Percentiles rank a stretch among this genome's conserved stretches.
Evolutionary conservation across 345 rosid species (phyloP).

Genomic region (Aethionema arabicum): DNA sequence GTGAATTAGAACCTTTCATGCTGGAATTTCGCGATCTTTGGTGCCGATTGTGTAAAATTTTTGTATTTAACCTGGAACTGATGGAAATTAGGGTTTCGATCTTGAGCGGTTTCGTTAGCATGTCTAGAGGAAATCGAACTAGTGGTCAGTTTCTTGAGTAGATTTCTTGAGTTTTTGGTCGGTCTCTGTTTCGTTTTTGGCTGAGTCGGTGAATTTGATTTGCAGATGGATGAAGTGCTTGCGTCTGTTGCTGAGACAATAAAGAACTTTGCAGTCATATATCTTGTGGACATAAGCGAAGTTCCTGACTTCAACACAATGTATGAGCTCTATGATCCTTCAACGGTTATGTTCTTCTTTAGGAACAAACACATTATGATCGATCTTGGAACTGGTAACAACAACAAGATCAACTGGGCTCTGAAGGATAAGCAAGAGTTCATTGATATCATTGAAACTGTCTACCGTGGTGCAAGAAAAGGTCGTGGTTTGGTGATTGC

Average conservation of each 20-base stretch:
- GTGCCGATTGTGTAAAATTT: background rate
- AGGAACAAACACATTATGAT: constrained; percentile 99
- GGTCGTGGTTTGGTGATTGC: constrained; percentile 98
- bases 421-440: constrained; percentile 98
- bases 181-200: background rate
- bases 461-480: constrained; percentile 86
- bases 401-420: constrained; percentile 98
- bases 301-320: constrained; percentile 95
- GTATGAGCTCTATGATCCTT: constrained; percentile 93
- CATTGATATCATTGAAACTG: constrained; percentile 82
- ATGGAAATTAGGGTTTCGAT: constrained; percentile 5
- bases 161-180: background rate
- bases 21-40: background rate
- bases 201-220: background rate
- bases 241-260: constrained; percentile 89
- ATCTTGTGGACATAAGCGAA: constrained; percentile 86
- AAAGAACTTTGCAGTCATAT: constrained; percentile 93
- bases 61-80: constrained; percentile 2
- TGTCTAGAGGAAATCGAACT: background rate
- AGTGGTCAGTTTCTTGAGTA: no score
- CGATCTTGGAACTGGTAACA: constrained; percentile 96
- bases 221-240: constrained; percentile 91
- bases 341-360: constrained; percentile 94
- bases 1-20: background rate
- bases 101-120: background rate